Conservation (phyloP, 441 rosid genomes). For the Pelargonium fulgidum region DNA sequence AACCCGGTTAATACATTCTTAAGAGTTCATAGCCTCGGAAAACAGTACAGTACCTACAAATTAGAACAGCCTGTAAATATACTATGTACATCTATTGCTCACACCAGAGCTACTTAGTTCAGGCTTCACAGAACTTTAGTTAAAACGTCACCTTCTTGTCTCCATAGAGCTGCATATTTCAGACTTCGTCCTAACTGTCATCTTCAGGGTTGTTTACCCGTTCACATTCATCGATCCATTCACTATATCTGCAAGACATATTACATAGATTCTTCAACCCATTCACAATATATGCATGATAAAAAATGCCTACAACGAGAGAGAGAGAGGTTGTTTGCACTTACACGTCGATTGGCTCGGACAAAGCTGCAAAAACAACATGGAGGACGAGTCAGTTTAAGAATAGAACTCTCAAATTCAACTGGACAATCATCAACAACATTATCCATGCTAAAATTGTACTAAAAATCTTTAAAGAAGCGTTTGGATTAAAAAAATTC, state of each 20-base stretch:
- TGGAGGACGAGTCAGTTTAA: not conserved
- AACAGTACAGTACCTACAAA: no score
- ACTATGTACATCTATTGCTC: no score
- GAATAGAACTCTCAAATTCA: not conserved
- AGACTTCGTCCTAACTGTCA: conserved; percentile 37
- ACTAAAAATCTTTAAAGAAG: no score
- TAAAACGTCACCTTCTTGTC: no score
- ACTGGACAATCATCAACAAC: not conserved
- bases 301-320: not conserved
- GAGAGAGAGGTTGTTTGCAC: conserved; percentile 17
- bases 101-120: no score
- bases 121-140: no score
- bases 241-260: conserved; percentile 36
- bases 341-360: conserved; percentile 88
- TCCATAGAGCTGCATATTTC: no score
- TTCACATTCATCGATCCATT: conserved; percentile 90
- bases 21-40: no score
- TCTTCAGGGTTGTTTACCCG: conserved; percentile 68
- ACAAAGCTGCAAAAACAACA: conserved; percentile 55
- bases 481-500: no score
- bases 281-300: not conserved
- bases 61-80: no score
- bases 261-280: not conserved
- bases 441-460: not conserved
- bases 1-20: no score